phyloP scores from a whole-genome alignment of 768 basidiomycete genomes.

The Coprinopsis cinerea region DNA sequence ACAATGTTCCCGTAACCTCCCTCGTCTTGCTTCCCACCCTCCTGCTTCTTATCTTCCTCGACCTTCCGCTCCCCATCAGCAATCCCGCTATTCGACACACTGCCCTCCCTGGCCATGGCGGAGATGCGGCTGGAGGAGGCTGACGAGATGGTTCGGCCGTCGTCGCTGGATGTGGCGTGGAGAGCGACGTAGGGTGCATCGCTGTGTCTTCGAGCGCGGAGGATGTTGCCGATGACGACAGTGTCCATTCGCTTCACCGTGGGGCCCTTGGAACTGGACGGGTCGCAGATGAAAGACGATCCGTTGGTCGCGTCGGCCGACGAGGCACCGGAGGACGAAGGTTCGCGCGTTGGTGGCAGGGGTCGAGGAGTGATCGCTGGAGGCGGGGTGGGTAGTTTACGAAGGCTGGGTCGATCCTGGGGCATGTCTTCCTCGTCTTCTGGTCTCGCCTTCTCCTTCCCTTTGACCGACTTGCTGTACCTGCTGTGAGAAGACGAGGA shows the following conservation, averaged over 20 bases:
- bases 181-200: not conserved
- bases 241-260: not conserved
- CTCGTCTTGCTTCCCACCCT: not conserved
- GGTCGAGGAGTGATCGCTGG: too few relatives aligned
- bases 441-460: not conserved
- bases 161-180: not conserved
- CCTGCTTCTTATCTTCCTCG: not conserved
- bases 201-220: not conserved
- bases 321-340: too few relatives aligned
- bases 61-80: not conserved
- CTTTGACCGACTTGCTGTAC: not conserved
- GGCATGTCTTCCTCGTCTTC: not conserved
- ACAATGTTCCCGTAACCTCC: not conserved
- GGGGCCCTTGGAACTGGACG: not conserved
- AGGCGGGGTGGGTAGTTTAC: not conserved
- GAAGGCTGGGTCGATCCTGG: not conserved
- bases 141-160: too few relatives aligned
- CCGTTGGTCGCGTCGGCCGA: too few relatives aligned
- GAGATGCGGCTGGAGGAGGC: too few relatives aligned
- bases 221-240: not conserved
- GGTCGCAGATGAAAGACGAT: too few relatives aligned
- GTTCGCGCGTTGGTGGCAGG: too few relatives aligned
- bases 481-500: not conserved
- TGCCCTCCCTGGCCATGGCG: too few relatives aligned
- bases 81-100: not conserved